Base-by-base conservation (phyloP, 148 eudicot genomes). In the Nepenthes mirabilis region DNA sequence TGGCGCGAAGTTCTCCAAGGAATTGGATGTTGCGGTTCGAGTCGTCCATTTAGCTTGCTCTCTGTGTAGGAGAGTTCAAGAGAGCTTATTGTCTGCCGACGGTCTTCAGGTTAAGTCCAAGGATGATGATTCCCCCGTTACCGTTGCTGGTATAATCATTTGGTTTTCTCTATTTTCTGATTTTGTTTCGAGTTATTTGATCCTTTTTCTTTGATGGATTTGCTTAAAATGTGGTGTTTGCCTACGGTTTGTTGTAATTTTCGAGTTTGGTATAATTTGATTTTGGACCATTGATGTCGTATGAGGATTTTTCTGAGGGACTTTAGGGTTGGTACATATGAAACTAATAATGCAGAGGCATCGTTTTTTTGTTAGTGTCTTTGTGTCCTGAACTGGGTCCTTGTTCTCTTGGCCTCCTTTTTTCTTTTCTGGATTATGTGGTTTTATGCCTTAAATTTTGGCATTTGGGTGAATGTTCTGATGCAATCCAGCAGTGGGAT, bases 61-160 rank as follows among this genome's bases (percentile, higher is more conserved):
- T 62, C 74, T 88, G 12, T 91, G 98, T 57, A 77, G 69, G 48
- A 78, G 76, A 63, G 83, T 91, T 40, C 98, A 91, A 58, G 60
- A 61, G 47, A 72, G 71, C 37, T 60, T 88, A 73, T 49, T 83
- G 66, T 79, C 85, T 65, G 1, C 77, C 0, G 66, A 45, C 56
- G 56, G 34, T 56, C 65, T 79, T 62, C 83, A 82, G 43, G 82
- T 93, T 43, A 63, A 72, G 65, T 79, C 84, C 63, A 88, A 93
- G 72, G 86, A 80, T 47, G 96, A 93, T 64, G 81, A 93, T 75
- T 88, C 96, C 36, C 95, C 78, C 47, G 96, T 88, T 61, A 93
- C 98, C 71, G 76, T 93, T 63, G 98, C 98, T 54, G 96, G 96
- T 84, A 65, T 23, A 36, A 65, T 50, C 33, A 9, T 13, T 54